Base-by-base conservation (phyloP, 768 basidiomycete species). In the Leccinum variicolor region DNA sequence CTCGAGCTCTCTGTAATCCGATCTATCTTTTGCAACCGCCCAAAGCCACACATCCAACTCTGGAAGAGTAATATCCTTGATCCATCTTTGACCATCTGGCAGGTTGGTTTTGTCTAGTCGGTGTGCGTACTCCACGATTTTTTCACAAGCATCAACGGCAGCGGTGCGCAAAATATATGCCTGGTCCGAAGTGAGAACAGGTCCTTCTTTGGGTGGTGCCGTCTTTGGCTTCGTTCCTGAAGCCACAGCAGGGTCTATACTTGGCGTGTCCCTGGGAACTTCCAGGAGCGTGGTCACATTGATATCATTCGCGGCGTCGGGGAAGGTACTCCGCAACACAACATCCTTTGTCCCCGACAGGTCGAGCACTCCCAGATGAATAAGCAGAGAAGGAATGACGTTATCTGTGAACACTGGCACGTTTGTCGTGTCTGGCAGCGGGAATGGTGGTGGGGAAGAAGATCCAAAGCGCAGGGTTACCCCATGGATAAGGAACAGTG, bases 21-120 rank as follows among this genome's bases (percentile, higher is more conserved):
- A 62, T 61, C 89, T 76, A 63, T 91, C 90, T 67, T 94, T 92
- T 36, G 89, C 89, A 5, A 90, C 81, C 31, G 84, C 78, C 89
- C 91, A 90, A n/a, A 93, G 69, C 89, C 90, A 94, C 65, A 80
- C 81, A 65, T 92, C 87, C 57, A 92, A 59, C 47, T 83, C 78
- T 4, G 86, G 84, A 26, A 84, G 73, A 0, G 76, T 83, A 34
- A 94, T 76, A 3, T 76, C 72, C 54, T 74, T 79, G 61, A 89
- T 64, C 85, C 85, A 87, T 23, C 68, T 64, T 19, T 75, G 62
- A 34, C 67, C 74, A 31, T 64, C 64, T 4, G 62, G 62, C 36
- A 66, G 43, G 36, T 53, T 36, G n/a, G 60, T 53, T 41, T 58
- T 70, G 25, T 61, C 63, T 56, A 61, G 60, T 25, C 70, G 73